Conservation (phyloP, 2,329 filamentous ascomycete genomes). For the Penicillium sp. region DNA sequence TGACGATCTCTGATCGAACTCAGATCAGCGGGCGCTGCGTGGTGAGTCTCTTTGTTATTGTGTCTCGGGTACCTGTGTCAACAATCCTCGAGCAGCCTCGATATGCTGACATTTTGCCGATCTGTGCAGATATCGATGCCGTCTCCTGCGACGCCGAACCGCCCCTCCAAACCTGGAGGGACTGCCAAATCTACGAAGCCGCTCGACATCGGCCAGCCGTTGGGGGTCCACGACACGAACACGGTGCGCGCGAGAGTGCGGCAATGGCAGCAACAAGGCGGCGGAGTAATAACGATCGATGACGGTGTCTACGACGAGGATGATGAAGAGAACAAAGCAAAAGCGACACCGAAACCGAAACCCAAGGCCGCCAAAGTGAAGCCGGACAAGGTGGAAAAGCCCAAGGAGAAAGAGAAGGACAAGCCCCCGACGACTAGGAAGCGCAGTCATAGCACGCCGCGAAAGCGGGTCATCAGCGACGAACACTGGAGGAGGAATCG, state of each 20-base stretch:
- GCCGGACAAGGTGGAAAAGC: conserved; percentile 20
- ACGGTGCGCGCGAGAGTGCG: conserved; percentile 76
- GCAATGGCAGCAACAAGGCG: conserved; percentile 79
- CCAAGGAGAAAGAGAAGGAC: conserved; percentile 16
- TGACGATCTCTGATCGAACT: conserved; percentile 2
- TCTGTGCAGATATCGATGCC: conserved; percentile 37
- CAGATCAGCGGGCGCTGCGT: conserved; percentile 1
- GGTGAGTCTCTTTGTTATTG: conserved; percentile 10
- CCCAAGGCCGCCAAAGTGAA: conserved; percentile 29
- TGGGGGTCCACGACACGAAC: conserved; percentile 60
- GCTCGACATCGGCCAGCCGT: conserved; percentile 49
- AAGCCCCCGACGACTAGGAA: conserved; percentile 27
- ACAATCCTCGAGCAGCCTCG: neutral
- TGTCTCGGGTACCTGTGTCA: conserved; percentile 7
- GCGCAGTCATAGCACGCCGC: conserved; percentile 63
- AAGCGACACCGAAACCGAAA: conserved; percentile 24
- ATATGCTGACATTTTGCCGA: neutral
- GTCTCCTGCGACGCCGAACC: conserved; percentile 37
- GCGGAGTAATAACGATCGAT: conserved; percentile 62
- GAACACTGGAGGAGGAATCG: conserved; percentile 69
- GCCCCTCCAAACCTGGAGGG: conserved; percentile 50
- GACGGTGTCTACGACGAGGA: conserved; percentile 58
- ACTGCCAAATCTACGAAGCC: conserved; percentile 56
- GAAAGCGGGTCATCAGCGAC: conserved; percentile 91
- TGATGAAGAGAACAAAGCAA: conserved; percentile 39